phyloP scores from a whole-genome alignment of 2,329 filamentous ascomycete genomes.

The Fusarium bactridioides region DNA sequence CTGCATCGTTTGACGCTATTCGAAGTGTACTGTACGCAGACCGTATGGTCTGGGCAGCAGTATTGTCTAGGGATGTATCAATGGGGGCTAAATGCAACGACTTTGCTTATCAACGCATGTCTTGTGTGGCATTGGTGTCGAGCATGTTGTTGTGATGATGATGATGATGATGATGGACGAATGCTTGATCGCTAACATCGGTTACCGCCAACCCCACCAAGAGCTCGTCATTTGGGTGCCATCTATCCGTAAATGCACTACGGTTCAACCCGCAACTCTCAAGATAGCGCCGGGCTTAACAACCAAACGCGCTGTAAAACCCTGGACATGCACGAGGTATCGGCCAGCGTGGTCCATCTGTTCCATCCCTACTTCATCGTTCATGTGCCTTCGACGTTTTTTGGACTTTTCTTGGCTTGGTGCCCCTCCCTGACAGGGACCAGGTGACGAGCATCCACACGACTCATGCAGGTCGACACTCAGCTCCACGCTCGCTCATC shows the following conservation, averaged over 20 bases:
- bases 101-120: background rate
- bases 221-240: constrained; percentile 27
- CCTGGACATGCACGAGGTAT: constrained; percentile 32
- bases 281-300: constrained; percentile 41
- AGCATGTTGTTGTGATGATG: background rate
- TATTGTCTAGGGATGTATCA: background rate
- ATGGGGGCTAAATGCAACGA: background rate
- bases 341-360: constrained; percentile 11
- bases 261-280: constrained; percentile 48
- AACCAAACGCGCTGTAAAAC: constrained; percentile 35
- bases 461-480: constrained; percentile 36
- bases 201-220: constrained; percentile 23
- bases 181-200: constrained; percentile 10
- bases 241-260: constrained; percentile 42
- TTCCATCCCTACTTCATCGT: constrained; percentile 27
- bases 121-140: background rate
- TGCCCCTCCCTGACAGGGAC: constrained; percentile 26
- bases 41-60: background rate
- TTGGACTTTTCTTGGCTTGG: constrained; percentile 18
- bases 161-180: background rate
- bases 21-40: background rate
- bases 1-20: constrained; percentile 7
- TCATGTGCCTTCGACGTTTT: constrained; percentile 18
- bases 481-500: constrained; percentile 31
- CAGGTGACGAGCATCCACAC: constrained; percentile 32